Conservation (phyloP, 2,329 filamentous ascomycete genomes). For the Colletotrichum australisinense region DNA sequence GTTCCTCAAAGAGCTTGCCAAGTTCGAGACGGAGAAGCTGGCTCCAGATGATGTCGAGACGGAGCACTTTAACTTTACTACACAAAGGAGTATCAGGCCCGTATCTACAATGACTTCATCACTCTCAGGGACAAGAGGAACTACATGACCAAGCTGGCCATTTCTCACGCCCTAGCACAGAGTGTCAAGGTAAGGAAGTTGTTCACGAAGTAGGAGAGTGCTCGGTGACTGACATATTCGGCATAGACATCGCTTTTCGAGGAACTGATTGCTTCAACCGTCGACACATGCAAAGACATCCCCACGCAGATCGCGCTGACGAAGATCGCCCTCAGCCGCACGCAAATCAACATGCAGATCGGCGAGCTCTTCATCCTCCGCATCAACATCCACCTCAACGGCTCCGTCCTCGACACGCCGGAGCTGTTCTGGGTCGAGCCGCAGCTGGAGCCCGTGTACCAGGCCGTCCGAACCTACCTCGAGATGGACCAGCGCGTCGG, state of each 20-base stretch:
- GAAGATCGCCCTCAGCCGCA: slow-evolving; percentile 87
- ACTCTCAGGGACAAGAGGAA: slow-evolving; percentile 92
- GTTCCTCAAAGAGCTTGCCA: slow-evolving; percentile 92
- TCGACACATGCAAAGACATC: slow-evolving; percentile 92
- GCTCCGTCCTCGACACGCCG: slow-evolving; percentile 94
- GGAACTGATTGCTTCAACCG: slow-evolving; percentile 92
- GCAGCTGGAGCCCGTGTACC: slow-evolving; percentile 94
- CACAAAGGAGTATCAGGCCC: slow-evolving; percentile 95
- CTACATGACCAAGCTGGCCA: slow-evolving; percentile 98
- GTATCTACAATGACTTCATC: slow-evolving; percentile 99
- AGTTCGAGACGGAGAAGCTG: slow-evolving; percentile 93
- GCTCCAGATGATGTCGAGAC: slow-evolving; percentile 90
- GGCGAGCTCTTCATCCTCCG: slow-evolving; percentile 97
- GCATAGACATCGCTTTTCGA: slow-evolving; percentile 90
- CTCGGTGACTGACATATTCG: not conserved
- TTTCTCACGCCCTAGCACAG: slow-evolving; percentile 94
- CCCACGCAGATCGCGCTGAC: slow-evolving; percentile 93
- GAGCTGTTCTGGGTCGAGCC: slow-evolving; percentile 99
- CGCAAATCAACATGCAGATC: slow-evolving; percentile 99
- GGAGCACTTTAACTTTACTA: slow-evolving; percentile 99
- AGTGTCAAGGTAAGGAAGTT: slow-evolving; percentile 80
- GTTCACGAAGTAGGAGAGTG: slow-evolving; percentile 4
- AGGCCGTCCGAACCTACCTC: slow-evolving; percentile 92
- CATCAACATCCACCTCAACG: slow-evolving; percentile 98
- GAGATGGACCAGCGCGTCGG: slow-evolving; percentile 98